Conservation (phyloP, 495 filamentous ascomycete species). For the Tuber aestivum region DNA sequence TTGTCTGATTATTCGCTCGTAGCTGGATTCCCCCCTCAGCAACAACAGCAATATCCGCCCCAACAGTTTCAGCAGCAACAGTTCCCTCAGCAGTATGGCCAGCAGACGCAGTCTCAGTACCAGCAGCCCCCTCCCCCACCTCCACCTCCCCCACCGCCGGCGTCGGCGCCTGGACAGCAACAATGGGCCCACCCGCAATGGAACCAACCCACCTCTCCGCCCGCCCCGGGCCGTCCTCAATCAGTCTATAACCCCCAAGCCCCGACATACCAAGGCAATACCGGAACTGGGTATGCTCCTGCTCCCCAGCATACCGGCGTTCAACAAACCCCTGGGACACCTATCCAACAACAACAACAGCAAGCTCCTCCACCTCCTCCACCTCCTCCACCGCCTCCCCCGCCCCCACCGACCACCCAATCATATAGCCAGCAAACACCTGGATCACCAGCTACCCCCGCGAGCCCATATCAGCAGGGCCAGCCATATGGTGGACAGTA, state of each 20-base stretch:
- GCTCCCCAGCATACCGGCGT: conserved; percentile 10
- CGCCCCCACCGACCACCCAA: conserved; percentile 28
- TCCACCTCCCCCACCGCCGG: conserved; percentile 10
- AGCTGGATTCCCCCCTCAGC: conserved; percentile 25
- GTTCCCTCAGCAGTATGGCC: conserved; percentile 23
- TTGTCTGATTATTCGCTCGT: not conserved
- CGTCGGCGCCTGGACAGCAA: conserved; percentile 11
- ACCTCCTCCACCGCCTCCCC: conserved; percentile 24
- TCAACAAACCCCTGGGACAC: conserved; percentile 12
- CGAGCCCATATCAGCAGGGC: conserved; percentile 14
- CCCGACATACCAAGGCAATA: conserved; percentile 14
- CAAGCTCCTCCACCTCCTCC: conserved; percentile 23
- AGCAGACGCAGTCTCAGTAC: conserved; percentile 21
- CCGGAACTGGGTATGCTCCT: conserved; percentile 16
- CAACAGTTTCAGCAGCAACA: conserved; percentile 19
- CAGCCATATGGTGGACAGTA: conserved; percentile 14
- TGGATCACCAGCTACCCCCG: conserved; percentile 11
- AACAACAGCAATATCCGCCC: conserved; percentile 14
- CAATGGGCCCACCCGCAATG: conserved; percentile 23
- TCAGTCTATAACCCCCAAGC: conserved; percentile 25
- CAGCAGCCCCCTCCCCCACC: conserved; percentile 16
- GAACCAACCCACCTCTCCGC: conserved; percentile 8
- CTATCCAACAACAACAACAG: conserved; percentile 17
- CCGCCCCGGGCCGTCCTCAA: conserved; percentile 12
- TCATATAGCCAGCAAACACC: conserved; percentile 11